Evolutionary conservation across 140 eudicot species (phyloP), one percentile per base, ranked within the genome.

Genomic region (Cichorium intybus): DNA sequence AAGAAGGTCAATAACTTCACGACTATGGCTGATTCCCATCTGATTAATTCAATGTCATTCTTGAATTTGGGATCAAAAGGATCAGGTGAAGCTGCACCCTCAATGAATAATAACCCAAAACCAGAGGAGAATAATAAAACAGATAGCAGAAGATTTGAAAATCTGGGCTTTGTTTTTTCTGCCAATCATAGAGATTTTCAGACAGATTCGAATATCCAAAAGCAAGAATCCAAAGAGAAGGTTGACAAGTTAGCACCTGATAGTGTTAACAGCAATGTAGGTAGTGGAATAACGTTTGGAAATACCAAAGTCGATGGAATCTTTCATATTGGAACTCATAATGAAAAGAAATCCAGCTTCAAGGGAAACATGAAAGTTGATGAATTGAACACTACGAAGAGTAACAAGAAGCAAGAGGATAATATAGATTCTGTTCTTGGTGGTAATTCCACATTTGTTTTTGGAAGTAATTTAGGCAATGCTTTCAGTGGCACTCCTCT

Each of bases 321-420:
- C 50, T 85, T 73, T 76, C 66, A 72, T 56, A 43, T 72, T 65
- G 87, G 83, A 57, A 74, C 37, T 56, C 57, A 69, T 49, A 16
- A 61, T 17, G 72, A 68, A 20, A 71, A 21, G 28, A 41, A 49
- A 21, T 37, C 37, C 21, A 27, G 41, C 29, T 64, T 70, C 23
- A 69, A 62, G 75, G 74, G 64, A 62, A 71, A 52, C 52, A 73
- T 58, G 43, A 57, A 77, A 48, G 17, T 7, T 18, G 56, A 53
- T 64, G 73, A 47, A 46, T 61, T 8, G 54, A 43, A 48, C 54
- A 70, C 39, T 33, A 29, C 41, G 62, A 70, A 62, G 50, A 33
- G 69, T 43, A 56, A 64, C 22, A 62, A 70, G 69, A 73, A 69
- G 46, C 59, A 45, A 62, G 68, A 28, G 33, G 16, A 47, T 65